Conservation (phyloP, 2,329 filamentous ascomycete genomes). For the Clonostachys sp. region DNA sequence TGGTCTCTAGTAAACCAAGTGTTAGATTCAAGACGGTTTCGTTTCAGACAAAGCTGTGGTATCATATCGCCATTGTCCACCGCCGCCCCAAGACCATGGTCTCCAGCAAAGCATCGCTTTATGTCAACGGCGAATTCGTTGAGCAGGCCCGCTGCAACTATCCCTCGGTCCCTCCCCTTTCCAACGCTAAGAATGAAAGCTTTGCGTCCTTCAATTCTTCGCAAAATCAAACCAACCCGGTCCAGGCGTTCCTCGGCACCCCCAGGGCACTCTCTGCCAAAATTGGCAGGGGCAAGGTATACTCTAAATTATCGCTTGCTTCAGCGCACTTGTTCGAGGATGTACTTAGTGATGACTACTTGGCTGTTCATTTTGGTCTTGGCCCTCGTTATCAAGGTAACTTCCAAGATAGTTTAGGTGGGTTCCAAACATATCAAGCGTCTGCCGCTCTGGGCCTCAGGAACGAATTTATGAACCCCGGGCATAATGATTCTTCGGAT, state of each 20-base stretch:
- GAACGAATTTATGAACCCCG: conserved; percentile 85
- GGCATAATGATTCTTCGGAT: conserved; percentile 86
- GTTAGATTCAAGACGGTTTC: conserved; percentile 83
- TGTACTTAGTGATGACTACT: conserved; percentile 80
- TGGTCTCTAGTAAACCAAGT: conserved; percentile 79
- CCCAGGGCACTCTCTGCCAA: conserved; percentile 80
- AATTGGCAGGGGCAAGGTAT: conserved; percentile 67
- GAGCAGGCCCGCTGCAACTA: conserved; percentile 91
- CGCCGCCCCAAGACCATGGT: conserved; percentile 70
- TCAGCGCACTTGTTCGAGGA: conserved; percentile 88
- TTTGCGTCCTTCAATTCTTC: conserved; percentile 65
- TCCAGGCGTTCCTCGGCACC: conserved; percentile 92
- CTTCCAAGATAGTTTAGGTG: conserved; percentile 92
- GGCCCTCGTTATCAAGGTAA: conserved; percentile 92
- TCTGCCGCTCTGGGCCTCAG: conserved; percentile 86
- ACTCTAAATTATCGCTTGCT: conserved; percentile 82
- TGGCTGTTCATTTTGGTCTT: conserved; percentile 86
- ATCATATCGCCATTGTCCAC: conserved; percentile 89
- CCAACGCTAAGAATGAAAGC: conserved; percentile 59
- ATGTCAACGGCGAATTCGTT: conserved; percentile 88
- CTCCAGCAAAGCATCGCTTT: conserved; percentile 79
- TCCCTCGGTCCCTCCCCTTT: conserved; percentile 67
- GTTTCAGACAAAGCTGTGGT: conserved; percentile 79
- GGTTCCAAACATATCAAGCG: conserved; percentile 92
- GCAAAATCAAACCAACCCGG: conserved; percentile 55